phyloP scores from a whole-genome alignment of 2,329 filamentous ascomycete species.

The Aureobasidium musti region DNA sequence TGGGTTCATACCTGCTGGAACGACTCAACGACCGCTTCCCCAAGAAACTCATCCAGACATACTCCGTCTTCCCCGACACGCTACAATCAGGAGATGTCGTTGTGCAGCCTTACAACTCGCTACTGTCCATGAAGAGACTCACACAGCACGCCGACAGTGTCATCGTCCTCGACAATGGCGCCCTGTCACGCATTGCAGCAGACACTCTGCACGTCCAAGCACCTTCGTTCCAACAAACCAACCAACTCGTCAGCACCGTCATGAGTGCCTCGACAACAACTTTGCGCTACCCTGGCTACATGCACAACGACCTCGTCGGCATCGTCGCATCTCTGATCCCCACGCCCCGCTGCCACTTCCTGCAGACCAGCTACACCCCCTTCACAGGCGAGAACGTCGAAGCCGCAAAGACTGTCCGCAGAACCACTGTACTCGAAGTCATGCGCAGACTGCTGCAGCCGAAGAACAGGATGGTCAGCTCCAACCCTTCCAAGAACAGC shows the following conservation, averaged over 20 bases:
- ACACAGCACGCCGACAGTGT: slow-evolving; percentile 98
- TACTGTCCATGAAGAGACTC: slow-evolving; percentile 85
- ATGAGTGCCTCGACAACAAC: slow-evolving; percentile 99
- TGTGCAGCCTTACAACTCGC: slow-evolving; percentile 96
- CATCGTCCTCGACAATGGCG: slow-evolving; percentile 94
- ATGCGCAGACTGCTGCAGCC: slow-evolving; percentile 95
- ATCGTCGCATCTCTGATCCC: slow-evolving; percentile 95
- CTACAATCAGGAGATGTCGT: slow-evolving; percentile 86
- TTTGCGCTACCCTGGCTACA: slow-evolving; percentile 94
- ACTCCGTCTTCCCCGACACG: slow-evolving; percentile 96
- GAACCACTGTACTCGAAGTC: slow-evolving; percentile 96
- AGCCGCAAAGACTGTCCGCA: slow-evolving; percentile 94
- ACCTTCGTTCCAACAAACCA: slow-evolving; percentile 95
- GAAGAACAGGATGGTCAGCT: slow-evolving; percentile 99
- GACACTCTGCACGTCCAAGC: slow-evolving; percentile 93
- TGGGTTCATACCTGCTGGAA: slow-evolving; percentile 93
- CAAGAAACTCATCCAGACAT: slow-evolving; percentile 98
- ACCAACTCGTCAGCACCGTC: slow-evolving; percentile 92
- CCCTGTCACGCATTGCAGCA: slow-evolving; percentile 87
- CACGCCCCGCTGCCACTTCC: slow-evolving; percentile 94
- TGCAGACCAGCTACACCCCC: slow-evolving; percentile 97
- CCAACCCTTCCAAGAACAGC: slow-evolving; percentile 90
- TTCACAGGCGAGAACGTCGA: slow-evolving; percentile 97
- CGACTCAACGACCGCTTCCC: slow-evolving; percentile 95
- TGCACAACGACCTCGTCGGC: slow-evolving; percentile 98